Conservation (phyloP, 2,329 filamentous ascomycete genomes). For the Fusarium nurragi region DNA sequence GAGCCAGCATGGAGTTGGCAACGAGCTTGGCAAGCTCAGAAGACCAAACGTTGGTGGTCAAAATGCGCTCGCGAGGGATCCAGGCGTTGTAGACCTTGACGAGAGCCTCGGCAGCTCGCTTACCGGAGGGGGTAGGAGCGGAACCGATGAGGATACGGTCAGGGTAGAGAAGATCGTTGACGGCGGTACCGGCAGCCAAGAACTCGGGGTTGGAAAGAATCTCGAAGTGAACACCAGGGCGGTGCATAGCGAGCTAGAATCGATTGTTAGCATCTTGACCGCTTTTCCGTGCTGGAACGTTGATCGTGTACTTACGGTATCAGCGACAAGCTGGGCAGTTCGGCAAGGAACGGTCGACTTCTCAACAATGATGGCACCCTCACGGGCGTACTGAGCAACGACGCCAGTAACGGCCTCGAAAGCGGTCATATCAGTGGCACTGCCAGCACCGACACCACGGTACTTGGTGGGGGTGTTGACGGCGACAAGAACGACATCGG, state of each 20-base stretch:
- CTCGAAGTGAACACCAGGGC: conserved; percentile 73
- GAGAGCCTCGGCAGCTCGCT: conserved; percentile 69
- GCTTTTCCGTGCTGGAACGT: not conserved
- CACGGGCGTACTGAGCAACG: conserved; percentile 72
- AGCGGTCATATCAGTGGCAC: conserved; percentile 76
- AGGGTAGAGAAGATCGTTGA: conserved; percentile 74
- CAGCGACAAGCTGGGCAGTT: conserved; percentile 74
- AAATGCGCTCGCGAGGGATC: conserved; percentile 73
- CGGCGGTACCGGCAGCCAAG: conserved; percentile 79
- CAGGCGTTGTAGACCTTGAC: conserved; percentile 74
- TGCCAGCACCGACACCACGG: conserved; percentile 73
- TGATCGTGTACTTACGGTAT: conserved; percentile 63
- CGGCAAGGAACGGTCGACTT: conserved; percentile 83
- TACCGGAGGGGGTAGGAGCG: conserved; percentile 66
- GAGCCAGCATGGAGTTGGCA: conserved; percentile 82
- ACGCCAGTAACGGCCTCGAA: conserved; percentile 75
- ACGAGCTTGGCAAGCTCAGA: conserved; percentile 83
- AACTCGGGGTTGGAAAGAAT: conserved; percentile 86
- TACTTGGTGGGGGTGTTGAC: conserved; percentile 84
- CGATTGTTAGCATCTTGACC: conserved; percentile 6
- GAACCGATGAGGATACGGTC: conserved; percentile 82
- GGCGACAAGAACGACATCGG: conserved; percentile 78
- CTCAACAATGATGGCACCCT: conserved; percentile 79
- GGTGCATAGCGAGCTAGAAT: conserved; percentile 63
- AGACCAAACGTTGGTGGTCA: conserved; percentile 79